Evolutionary conservation across 176 grass and related monocot species (phyloP).

Genomic region (Oryza australiensis): DNA sequence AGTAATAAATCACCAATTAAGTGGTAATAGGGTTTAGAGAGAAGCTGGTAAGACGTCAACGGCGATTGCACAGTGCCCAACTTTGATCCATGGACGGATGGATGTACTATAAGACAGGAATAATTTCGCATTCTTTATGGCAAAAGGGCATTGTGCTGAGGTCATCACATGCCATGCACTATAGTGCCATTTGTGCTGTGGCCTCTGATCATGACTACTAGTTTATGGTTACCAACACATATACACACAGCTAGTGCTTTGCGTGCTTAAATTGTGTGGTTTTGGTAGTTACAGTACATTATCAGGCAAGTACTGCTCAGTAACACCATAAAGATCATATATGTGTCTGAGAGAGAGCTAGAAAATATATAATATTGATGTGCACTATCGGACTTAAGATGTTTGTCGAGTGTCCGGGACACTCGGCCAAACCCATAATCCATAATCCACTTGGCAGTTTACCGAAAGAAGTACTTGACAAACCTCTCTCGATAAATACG

Average conservation of each 20-base stretch:
- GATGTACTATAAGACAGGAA: slow-evolving; percentile 33
- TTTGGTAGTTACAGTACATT: too few species aligned
- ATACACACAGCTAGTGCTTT: background rate
- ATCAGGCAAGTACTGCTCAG: too few species aligned
- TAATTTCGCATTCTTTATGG: slow-evolving; percentile 14
- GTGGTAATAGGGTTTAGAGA: background rate
- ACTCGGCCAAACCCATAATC: too few species aligned
- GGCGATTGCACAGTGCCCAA: slow-evolving; percentile 26
- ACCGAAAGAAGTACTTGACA: too few species aligned
- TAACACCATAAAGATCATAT: too few species aligned
- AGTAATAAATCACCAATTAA: background rate
- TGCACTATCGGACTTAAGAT: too few species aligned
- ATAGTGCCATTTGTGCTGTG: background rate
- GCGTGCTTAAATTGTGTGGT: too few species aligned
- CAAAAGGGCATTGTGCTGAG: slow-evolving; percentile 26
- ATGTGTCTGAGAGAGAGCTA: too few species aligned
- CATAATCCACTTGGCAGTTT: too few species aligned
- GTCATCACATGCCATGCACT: slow-evolving; percentile 36
- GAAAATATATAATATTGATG: too few species aligned
- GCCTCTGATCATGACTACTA: slow-evolving; percentile 2
- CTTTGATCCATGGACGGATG: slow-evolving; percentile 39
- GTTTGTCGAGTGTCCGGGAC: too few species aligned
- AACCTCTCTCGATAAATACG: too few species aligned
- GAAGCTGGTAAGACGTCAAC: slow-evolving; percentile 52
- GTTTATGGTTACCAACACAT: slow-evolving; percentile 12